Conservation (phyloP, 345 rosid species). For the Acer campestre region DNA sequence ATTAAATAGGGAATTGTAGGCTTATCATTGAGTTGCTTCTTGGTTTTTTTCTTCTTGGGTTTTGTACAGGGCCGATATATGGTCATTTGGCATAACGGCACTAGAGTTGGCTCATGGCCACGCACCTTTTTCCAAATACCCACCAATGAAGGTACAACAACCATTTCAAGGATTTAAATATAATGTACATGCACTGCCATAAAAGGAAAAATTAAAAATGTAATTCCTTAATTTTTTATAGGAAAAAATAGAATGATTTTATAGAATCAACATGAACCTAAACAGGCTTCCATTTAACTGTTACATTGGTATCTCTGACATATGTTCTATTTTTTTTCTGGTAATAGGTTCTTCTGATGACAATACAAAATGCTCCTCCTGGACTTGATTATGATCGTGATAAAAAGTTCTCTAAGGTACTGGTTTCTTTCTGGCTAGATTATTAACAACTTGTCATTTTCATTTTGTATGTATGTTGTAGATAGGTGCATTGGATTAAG, state of each 20-base stretch:
- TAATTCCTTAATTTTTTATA: no score
- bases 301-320: slow-evolving; percentile 7
- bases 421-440: slow-evolving; percentile 64
- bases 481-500: slow-evolving; percentile 10
- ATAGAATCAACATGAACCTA: background rate
- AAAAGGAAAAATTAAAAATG: background rate
- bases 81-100: slow-evolving; percentile 99
- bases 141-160: slow-evolving; percentile 92
- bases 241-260: background rate
- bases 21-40: slow-evolving; percentile 30
- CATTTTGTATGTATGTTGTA: slow-evolving; percentile 6
- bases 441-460: slow-evolving; percentile 4
- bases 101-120: slow-evolving; percentile 99
- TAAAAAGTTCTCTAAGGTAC: slow-evolving; percentile 98
- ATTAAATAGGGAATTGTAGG: slow-evolving; percentile 1
- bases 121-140: slow-evolving; percentile 97
- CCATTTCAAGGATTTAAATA: background rate
- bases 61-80: slow-evolving; percentile 89
- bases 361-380: slow-evolving; percentile 98
- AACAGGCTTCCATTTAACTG: background rate
- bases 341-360: slow-evolving; percentile 91
- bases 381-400: slow-evolving; percentile 98
- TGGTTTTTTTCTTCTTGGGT: slow-evolving; percentile 20
- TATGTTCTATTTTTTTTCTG: background rate
- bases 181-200: background rate